Base-by-base conservation (phyloP, 1,139 yeast genomes). In the Eremothecium coryli region DNA sequence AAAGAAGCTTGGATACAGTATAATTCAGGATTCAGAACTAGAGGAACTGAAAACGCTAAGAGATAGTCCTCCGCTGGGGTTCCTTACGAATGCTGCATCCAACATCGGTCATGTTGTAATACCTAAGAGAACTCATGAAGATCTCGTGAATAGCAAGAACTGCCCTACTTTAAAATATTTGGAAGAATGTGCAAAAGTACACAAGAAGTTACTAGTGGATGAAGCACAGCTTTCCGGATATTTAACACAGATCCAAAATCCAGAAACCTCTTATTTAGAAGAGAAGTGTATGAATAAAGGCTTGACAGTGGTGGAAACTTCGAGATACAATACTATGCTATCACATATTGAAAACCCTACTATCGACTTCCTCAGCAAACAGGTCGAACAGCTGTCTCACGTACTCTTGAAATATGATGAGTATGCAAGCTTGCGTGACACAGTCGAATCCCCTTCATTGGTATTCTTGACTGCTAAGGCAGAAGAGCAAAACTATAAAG, bases 181-280 rank as follows among this genome's bases (percentile, higher is more conserved):
- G 34, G 42, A 32, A 9, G 49, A 47, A 9, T 48, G 54, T 25
- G 52, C 58, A 2, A 31, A 38, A 4, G 40, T 43, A 13, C 45
- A 42, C 13, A 63, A 60, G 4, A 41, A 50, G 38, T 53, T 56
- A 4, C 42, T 50, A 22, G 23, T 65, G 10, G 38, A 54, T 9
- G 48, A 51, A 18, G 50, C 48, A 17, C 59, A 52, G n/a, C 52
- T 56, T 33, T 42, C 41, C 3, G 53, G 49, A 6, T 50, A 66
- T 30, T 18, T 33, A 8, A 29, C 28, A 2, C 52, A 45, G 26
- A 54, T 54, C 11, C 48, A 44, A 14, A 20, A 37, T 6, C 67
- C 67, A 10, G 15, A 18, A n/a, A 21, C 26, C 13, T 18, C 25
- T 7, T 33, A 26, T 14, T 17, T 33, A 28, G 11, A n/a, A 17